Base-by-base conservation (phyloP, 1,139 yeast species). In the Debaryomyces sp. region DNA sequence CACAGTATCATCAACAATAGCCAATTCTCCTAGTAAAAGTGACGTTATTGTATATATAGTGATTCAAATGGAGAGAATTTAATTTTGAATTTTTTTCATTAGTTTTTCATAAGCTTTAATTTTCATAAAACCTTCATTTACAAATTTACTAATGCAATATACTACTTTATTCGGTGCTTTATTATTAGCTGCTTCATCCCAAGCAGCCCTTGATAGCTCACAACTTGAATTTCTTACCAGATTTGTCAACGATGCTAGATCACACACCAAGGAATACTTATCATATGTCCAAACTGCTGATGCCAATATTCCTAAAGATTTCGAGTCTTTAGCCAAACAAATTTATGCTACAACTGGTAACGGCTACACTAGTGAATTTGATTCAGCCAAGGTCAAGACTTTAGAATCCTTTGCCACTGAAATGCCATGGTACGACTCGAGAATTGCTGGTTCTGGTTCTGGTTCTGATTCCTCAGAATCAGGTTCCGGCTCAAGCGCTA, bases 321-420 rank as follows among this genome's bases (percentile, higher is more conserved):
- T 70, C 47, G 58, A 63, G 1, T 54, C 65, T 2, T 66, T 75
- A 55, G 80, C 79, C 41, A 50, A 62, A 43, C 57, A 67, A 51
- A 74, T 73, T 10, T 63, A 58, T 27, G 75, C 79, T 40, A 75
- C 75, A 55, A 73, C 66, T 9, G 72, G 71, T 54, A 64, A 67
- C 51, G 60, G 71, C 17, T 73, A 75, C 60, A 75, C 80, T 26
- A 72, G 80, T 10, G 60, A 75, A 51, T 66, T 75, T 57, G 62
- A 65, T 36, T 55, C 67, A 43, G 61, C 52, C 29, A 53, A 50
- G 15, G 45, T 66, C 18, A 52, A 67, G 48, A 52, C 62, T 10
- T 65, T 76, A 51, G 66, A 60, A 55, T 51, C 56, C 15, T 75
- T 63, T 56, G 80, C 78, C 35, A 66, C 75, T 36, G 62, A 63